These are phyloP conservation scores for Penstemon newberryi DNA, from an alignment of 257 asterid genomes.

Conservation along the genomic window DNA sequence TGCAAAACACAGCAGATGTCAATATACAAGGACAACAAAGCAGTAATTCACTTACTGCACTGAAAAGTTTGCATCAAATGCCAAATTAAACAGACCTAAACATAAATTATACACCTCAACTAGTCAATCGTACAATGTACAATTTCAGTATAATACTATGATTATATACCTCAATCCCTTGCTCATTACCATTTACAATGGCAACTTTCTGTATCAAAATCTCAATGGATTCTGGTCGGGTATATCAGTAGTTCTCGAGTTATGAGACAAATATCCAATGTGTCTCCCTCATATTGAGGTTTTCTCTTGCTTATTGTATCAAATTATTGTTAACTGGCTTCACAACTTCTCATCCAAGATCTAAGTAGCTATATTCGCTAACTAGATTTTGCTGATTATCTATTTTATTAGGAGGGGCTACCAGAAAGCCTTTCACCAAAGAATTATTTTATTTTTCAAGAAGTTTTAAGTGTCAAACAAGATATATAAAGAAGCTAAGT, in stretches of 20 bases:
- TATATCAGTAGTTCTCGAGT: neutral
- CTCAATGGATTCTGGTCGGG: neutral
- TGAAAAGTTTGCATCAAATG: constrained; percentile 4
- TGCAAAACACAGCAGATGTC: constrained; percentile 37
- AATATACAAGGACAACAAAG: neutral
- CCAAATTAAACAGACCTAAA: neutral
- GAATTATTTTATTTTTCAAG: too few relatives aligned
- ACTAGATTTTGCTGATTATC: neutral
- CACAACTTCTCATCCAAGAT: neutral
- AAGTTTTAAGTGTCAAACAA: too few relatives aligned
- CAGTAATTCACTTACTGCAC: constrained; percentile 15
- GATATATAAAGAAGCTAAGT: too few relatives aligned
- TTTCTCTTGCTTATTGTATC: neutral
- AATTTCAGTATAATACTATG: neutral
- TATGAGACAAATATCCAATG: neutral
- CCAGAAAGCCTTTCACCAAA: neutral
- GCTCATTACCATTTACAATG: neutral
- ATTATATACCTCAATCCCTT: neutral
- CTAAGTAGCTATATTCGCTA: neutral
- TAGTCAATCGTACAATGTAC: neutral
- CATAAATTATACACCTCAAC: neutral
- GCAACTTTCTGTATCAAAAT: neutral
- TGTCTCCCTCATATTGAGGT: constrained; percentile 12
- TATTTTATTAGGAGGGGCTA: neutral
- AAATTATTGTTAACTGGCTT: neutral